These are phyloP conservation scores for Neurospora tetrasperma DNA, from an alignment of 495 filamentous ascomycete species.

Conservation along the genomic window DNA sequence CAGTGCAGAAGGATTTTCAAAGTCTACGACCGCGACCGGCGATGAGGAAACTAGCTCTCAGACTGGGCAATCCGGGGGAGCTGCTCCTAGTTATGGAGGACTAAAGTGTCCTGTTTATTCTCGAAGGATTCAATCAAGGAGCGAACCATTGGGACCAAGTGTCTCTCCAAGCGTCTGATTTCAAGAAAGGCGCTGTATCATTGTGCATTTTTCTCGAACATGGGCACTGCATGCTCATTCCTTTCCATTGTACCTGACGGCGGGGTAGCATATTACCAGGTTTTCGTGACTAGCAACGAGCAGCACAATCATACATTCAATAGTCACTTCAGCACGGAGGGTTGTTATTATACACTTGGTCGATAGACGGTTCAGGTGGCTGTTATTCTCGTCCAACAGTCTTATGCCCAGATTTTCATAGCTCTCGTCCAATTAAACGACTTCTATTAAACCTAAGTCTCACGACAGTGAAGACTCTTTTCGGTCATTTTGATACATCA, in stretches of 20 bases:
- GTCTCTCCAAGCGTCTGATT: background rate
- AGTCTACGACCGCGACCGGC: background rate
- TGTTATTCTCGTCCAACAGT: background rate
- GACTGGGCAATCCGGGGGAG: background rate
- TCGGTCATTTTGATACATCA: background rate
- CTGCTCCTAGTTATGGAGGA: background rate
- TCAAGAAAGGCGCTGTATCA: background rate
- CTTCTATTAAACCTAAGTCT: background rate
- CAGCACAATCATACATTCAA: background rate
- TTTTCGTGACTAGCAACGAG: background rate
- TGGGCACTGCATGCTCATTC: background rate
- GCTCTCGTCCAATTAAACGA: background rate
- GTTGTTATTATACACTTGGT: background rate
- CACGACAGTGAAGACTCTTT: background rate
- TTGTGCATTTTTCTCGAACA: background rate
- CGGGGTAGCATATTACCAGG: background rate
- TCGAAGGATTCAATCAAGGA: slow-evolving; percentile 24
- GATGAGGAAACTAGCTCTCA: background rate
- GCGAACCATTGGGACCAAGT: slow-evolving; percentile 15
- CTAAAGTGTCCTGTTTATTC: slow-evolving; percentile 21
- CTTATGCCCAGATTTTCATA: background rate
- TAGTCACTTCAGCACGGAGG: background rate
- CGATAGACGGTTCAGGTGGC: background rate
- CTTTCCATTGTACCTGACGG: background rate
- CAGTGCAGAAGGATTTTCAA: background rate